A percentile compares a stretch with the other conserved stretches of the same genome.
Evolutionary conservation across 306 rosid species (phyloP).

Genomic region (Castanea crenata): DNA sequence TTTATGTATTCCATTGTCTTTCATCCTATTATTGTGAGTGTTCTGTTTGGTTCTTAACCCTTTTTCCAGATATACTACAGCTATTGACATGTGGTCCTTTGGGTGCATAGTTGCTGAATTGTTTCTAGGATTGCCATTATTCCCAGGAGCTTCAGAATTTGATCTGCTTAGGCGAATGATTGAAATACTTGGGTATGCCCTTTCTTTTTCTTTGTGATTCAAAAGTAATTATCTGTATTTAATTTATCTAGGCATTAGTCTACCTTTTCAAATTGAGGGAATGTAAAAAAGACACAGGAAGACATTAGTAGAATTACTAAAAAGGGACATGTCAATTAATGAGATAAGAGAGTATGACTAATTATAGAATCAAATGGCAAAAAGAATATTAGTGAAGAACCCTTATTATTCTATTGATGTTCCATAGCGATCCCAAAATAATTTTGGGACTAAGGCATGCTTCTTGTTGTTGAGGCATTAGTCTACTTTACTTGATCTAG

Average conservation of each 20-base stretch:
- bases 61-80: slow-evolving; percentile 75
- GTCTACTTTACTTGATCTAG: background rate
- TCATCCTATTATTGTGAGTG: slow-evolving; percentile 11
- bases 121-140: slow-evolving; percentile 93
- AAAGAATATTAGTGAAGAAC: too few relatives aligned
- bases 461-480: background rate
- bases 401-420: too few relatives aligned
- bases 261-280: background rate
- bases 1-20: slow-evolving; percentile 2
- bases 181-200: slow-evolving; percentile 87
- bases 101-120: slow-evolving; percentile 99
- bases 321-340: too few relatives aligned
- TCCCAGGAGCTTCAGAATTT: slow-evolving; percentile 98
- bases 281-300: too few relatives aligned
- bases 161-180: slow-evolving; percentile 93
- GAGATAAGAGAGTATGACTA: too few relatives aligned
- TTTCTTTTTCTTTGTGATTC: slow-evolving; percentile 8
- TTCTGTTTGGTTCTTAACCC: slow-evolving; percentile 46
- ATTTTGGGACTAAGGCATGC: too few relatives aligned
- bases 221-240: background rate
- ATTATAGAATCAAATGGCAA: too few relatives aligned
- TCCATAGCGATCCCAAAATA: too few relatives aligned
- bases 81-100: slow-evolving; percentile 99
- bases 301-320: too few relatives aligned
- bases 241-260: background rate